Percentiles rank a stretch among this genome's conserved stretches.
Evolutionary conservation across 345 rosid species (phyloP).

Genomic region (Turnera subulata): DNA sequence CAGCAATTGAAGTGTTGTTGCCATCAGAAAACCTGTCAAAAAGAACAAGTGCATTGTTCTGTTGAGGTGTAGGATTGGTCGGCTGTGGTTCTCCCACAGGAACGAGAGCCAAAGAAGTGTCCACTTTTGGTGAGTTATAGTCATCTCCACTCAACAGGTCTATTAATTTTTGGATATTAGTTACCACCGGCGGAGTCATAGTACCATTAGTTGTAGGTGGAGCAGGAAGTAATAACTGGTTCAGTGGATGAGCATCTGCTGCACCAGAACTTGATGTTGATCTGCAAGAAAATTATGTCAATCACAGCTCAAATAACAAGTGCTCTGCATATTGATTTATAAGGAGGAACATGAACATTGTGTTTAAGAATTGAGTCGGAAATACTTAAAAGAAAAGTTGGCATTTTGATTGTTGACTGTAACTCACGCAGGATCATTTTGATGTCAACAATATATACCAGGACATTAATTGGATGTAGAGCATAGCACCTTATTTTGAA

Average conservation of each 20-base stretch:
- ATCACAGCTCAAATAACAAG: background rate
- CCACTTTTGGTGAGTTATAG: slow-evolving; percentile 57
- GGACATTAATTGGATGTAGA: too few relatives aligned
- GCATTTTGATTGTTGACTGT: too few relatives aligned
- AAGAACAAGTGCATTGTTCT: slow-evolving; percentile 73
- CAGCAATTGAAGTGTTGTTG: slow-evolving; percentile 43
- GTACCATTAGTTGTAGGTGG: slow-evolving; percentile 72
- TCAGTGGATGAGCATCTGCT: slow-evolving; percentile 44
- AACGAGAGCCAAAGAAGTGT: slow-evolving; percentile 71
- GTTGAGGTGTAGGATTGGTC: slow-evolving; percentile 53
- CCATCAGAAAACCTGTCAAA: slow-evolving; percentile 77
- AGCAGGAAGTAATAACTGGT: slow-evolving; percentile 78
- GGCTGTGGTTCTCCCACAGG: slow-evolving; percentile 65
- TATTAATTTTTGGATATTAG: slow-evolving; percentile 62
- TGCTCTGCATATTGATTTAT: too few relatives aligned
- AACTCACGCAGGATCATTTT: too few relatives aligned
- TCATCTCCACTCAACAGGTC: slow-evolving; percentile 98
- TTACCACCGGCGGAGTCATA: slow-evolving; percentile 34
- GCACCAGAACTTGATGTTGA: slow-evolving; percentile 52
- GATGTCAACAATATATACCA: too few relatives aligned
- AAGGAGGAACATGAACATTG: too few relatives aligned
- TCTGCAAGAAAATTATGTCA: slow-evolving; percentile 36
- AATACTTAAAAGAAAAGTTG: too few relatives aligned
- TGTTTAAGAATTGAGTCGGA: too few relatives aligned
- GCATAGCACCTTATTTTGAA: too few relatives aligned